Evolutionary conservation across 106 monocot genomes (phyloP), one percentile per base, ranked within the genome.

Genomic region (Acorus gramineus): DNA sequence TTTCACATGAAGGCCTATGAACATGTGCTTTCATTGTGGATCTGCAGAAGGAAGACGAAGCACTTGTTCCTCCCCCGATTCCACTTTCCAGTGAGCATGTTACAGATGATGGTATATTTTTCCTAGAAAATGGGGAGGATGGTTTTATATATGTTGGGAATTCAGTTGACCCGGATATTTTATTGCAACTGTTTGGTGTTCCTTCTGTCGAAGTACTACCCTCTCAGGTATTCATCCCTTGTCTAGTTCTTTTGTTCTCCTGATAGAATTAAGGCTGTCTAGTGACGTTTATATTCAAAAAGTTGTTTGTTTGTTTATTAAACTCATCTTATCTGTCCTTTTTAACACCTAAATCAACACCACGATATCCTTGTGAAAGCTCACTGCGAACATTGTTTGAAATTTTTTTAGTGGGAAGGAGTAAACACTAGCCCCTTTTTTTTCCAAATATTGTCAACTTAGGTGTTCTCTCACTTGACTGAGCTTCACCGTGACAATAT

Each of bases 81-180:
- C 81, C 92, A 66, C 83, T 99, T 57, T 92, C 92, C 11, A 84
- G 83, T 69, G 98, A 89, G 76, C 81, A 99, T 77, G 53, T 89
- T 55, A 73, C 57, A 63, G 98, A 99, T 63, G 86, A 92, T 75
- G 98, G 98, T 11, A 74, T 99, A 63, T 99, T 83, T 83, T 79
- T 99, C 57, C 73, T 99, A 49, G 98, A 99, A 73, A 99, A 99
- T 84, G 98, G 98, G 44, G 98, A 99, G 58, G 92, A 99, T 78
- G 83, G 77, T 77, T 68, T 98, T 44, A 81, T 98, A 73, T 98
- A 86, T 75, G 72, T 98, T 63, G 98, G 98, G 52, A 85, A 77
- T 64, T 50, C 73, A 46, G 92, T 86, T 47, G 79, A 70, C 51
- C 64, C 76, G 14, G 86, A 83, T 57, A 84, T 62, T 66, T 62